Percentiles rank a stretch among this genome's conserved stretches.
Evolutionary conservation across 306 rosid species (phyloP).

Genomic region (Clitoria ternatea): DNA sequence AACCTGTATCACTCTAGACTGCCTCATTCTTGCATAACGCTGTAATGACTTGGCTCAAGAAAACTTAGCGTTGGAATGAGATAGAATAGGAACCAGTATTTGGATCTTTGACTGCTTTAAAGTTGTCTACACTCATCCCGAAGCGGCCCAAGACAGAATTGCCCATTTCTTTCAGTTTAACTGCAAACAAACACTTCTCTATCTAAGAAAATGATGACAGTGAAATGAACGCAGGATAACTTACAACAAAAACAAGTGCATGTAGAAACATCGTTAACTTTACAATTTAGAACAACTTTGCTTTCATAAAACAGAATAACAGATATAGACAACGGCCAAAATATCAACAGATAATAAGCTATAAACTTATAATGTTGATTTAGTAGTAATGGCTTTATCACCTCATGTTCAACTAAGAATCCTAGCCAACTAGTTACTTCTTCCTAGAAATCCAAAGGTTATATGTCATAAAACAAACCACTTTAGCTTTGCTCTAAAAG

Average conservation of each 20-base stretch:
- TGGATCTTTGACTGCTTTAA: conserved; percentile 87
- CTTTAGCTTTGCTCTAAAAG: neutral
- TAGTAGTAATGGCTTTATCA: neutral
- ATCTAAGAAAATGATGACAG: neutral
- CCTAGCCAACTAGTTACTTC: neutral
- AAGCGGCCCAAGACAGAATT: conserved; percentile 88
- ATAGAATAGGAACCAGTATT: conserved; percentile 89
- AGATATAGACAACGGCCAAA: neutral
- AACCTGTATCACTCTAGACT: neutral
- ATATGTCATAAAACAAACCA: neutral
- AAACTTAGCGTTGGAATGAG: conserved; percentile 58
- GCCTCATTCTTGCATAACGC: conserved; percentile 14
- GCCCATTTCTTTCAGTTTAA: conserved; percentile 85
- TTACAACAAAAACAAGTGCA: neutral
- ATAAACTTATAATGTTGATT: neutral
- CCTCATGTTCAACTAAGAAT: conserved; percentile 7
- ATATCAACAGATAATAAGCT: neutral
- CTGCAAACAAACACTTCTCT: conserved; percentile 34
- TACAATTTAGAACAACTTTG: neutral
- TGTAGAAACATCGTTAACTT: neutral
- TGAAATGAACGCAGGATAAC: neutral
- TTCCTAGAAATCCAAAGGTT: neutral
- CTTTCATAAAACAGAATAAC: neutral
- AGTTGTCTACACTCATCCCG: conserved; percentile 88
- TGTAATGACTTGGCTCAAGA: neutral